Conservation (phyloP, 2,329 filamentous ascomycete genomes). For the Penicillium sp. region DNA sequence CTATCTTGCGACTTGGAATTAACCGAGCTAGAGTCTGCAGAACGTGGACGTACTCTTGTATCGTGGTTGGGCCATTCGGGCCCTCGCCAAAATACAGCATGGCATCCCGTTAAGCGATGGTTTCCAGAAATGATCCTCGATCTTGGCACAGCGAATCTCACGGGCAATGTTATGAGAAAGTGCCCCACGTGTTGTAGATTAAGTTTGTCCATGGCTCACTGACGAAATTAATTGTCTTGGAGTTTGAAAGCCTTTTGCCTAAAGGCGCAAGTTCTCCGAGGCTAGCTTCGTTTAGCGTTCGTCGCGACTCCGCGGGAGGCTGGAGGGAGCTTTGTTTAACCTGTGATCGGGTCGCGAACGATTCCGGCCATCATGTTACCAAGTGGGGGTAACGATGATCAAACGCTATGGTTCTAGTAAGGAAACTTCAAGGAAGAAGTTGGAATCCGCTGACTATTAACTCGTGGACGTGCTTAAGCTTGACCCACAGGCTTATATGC, state of each 20-base stretch:
- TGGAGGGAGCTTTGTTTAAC: background rate
- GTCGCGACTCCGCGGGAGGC: background rate
- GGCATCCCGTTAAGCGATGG: background rate
- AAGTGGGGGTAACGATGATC: background rate
- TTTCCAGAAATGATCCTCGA: background rate
- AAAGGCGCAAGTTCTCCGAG: slow-evolving; percentile 1
- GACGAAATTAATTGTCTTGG: slow-evolving; percentile 1
- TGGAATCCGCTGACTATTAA: no score
- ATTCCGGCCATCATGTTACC: background rate
- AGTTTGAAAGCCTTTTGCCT: background rate
- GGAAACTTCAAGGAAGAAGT: background rate
- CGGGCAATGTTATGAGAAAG: background rate
- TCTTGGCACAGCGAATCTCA: background rate
- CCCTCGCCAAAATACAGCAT: background rate
- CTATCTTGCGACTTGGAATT: background rate
- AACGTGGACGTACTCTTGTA: slow-evolving; percentile 1
- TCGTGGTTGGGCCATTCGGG: slow-evolving; percentile 1
- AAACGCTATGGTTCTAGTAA: background rate
- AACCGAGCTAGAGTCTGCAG: background rate
- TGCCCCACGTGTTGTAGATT: background rate
- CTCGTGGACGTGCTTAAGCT: no score
- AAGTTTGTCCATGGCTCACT: background rate
- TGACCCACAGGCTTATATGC: no score
- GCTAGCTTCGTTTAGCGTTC: background rate
- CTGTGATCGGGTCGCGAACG: background rate